Base-by-base conservation (phyloP, 1,139 yeast species). In the Geotrichum bryndzae region DNA sequence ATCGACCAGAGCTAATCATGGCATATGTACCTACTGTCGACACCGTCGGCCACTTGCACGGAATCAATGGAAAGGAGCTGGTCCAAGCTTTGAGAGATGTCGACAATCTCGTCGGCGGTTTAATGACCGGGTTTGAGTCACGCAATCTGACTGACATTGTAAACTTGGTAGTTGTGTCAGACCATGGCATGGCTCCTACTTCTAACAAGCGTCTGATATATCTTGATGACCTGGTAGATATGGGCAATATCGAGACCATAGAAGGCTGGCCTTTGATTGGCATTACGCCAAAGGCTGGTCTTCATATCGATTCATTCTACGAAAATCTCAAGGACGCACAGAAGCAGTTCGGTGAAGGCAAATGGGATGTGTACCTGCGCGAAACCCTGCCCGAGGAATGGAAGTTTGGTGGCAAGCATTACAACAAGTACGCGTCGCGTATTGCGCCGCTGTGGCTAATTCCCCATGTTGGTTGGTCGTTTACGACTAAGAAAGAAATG, bases 221-320 rank as follows among this genome's bases (percentile, higher is more conserved):
- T 67, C 73, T 90, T 61, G 96, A 89, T 70, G 94, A 89, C 67
- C 66, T 88, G 22, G 74, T 89, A 8, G 85, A 86, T 68, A 66
- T 81, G 65, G 68, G 73, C 1, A 76, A 80, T 54, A 79, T 88
- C 57, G 86, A 84, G 62, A 86, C 85, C 69, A 76, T 82, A 53
- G 94, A 87, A 70, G 96, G 96, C n/a, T 88, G 95, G 92, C 96
- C 96, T n/a, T 77, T 90, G 63, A 86, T 81, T 68, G 96, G 96
- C 0, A 75, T 90, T 56, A 79, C 95, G 54, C 94, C 95, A 10
- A 75, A 69, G 55, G 63, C 61, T 50, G 53, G 77, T 48, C 68
- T 66, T 56, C 66, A 76, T 0, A 72, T 78, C 1, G 76, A 76
- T 4, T 79, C 78, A 10, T 65, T 85, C 15, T 79, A 73, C 67